Evolutionary conservation across 164 flowering plant species (phyloP), one percentile per base, ranked within the genome.

Genomic region (Pachysandra terminalis): DNA sequence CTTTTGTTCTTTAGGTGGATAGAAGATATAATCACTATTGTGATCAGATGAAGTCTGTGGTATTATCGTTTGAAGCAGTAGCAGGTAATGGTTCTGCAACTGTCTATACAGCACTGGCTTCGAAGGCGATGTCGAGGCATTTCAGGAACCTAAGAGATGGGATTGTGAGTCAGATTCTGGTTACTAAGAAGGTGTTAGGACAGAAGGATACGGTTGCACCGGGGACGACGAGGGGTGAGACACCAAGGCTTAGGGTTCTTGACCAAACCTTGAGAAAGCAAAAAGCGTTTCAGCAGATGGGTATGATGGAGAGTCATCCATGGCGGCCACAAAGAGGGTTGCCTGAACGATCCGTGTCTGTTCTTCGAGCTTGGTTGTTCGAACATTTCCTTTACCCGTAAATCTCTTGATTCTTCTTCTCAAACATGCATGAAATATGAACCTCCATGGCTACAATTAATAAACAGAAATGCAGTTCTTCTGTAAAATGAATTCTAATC

Each of bases 361-460:
- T 92, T 71, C 99, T 95, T 57, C 92, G 99, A 2, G 97, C 97
- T 77, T 95, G 99, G 99, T 86, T 95, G 26, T 93, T 93, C 61
- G 99, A 93, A 68, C 97, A 96, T 67, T 96, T 96, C 71, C 93
- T 96, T 54, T 96, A 96, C 78, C 99, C 99, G 99, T 96, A 87
- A 80, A 56, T 45, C 73, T 71, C 74, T 66, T 65, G 71, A 60
- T 64, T 67, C 61, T 32, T 71, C 64, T 58, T n/a, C n/a, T n/a
- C 37, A 45, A n/a, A 45, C 51, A 45, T 15, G 14, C 51, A 45
- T 45, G n/a, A 45, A 45, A 1, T 12, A 45, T 10, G 3, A 32
- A 32, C 37, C 14, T 45, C 51, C 10, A n/a, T n/a, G n/a, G n/a
- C n/a, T n/a, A n/a, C n/a, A n/a, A n/a, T n/a, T n/a, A n/a, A n/a